Base-by-base conservation (phyloP, 1,284 basidiomycete species). In the Leccinum griseonigrum region DNA sequence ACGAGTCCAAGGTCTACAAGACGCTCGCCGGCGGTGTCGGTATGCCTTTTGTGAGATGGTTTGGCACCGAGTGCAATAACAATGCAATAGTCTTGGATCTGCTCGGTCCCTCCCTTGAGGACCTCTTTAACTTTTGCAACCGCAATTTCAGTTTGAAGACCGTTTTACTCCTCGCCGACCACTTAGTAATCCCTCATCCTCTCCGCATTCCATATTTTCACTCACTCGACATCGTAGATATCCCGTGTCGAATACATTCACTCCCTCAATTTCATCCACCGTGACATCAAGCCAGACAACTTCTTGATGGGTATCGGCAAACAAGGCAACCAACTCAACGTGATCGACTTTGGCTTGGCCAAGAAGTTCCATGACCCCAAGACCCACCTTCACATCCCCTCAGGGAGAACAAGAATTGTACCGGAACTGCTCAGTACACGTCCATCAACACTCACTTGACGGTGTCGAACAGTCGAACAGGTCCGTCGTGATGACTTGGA, bases 291-390 rank as follows among this genome's bases (percentile, higher is more conserved):
- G 80, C 97, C 97, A 56, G 97, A 99, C 84, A 99, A 99, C 82
- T 98, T 99, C 84, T 81, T 99, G 72, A 98, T 99, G 95, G 97
- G 97, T 51, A 98, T 99, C 66, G 97, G 97, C 69, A 99, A 98
- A 83, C 95, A 97, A 67, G 97, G 96, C 67, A 99, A 97, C 79
- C 97, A 99, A 80, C 96, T 99, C 79, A 98, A 98, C 73, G 92
- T 98, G 70, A 99, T 99, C 75, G 97, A 99, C 77, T 99, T 99
- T 68, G 97, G 97, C 83, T 51, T 4, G 58, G 97, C 97, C 52
- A 99, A 99, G 85, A 98, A 98, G 3, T 64, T 55, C 64, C 88
- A 97, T 65, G 34, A 64, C 58, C 58, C 60, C 57, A 28, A 98
- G 88, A 99, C 97, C 60, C 97, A 98, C 77, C 28, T 29, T 40